phyloP scores from a whole-genome alignment of 108 stramenopile species.

The Mediolabrus comicus region DNA sequence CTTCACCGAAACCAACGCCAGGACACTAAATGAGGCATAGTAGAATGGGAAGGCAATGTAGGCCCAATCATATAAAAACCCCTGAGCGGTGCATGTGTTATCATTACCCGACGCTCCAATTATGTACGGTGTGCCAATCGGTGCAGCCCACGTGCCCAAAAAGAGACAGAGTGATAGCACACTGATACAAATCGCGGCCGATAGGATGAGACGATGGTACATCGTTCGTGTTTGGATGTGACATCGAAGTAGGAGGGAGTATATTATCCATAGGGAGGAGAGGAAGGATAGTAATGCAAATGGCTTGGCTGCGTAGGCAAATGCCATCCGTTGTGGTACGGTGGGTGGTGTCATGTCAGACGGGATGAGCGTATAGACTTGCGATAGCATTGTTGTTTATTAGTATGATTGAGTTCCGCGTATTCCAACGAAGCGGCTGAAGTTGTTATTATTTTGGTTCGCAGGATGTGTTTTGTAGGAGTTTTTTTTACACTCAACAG shows the following conservation, averaged over 20 bases:
- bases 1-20: constrained; percentile 21
- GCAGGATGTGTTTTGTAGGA: no score
- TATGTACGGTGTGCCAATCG: constrained; percentile 2
- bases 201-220: constrained; percentile 41
- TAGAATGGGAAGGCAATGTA: constrained; percentile 15
- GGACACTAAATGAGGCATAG: constrained; percentile 25
- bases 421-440: no score
- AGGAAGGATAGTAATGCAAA: constrained; percentile 24
- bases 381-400: background rate
- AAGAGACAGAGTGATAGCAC: constrained; percentile 14
- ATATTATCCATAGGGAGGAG: constrained; percentile 21
- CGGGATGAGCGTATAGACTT: background rate
- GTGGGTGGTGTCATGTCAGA: background rate
- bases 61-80: background rate
- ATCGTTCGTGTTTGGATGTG: constrained; percentile 6
- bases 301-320: constrained; percentile 26
- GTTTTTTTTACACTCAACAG: no score
- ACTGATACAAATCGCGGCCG: background rate
- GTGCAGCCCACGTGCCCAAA: constrained; percentile 22
- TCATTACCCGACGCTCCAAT: constrained; percentile 26
- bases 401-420: no score
- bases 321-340: constrained; percentile 5
- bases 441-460: no score
- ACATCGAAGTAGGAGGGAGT: constrained; percentile 1
- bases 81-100: constrained; percentile 16